Evolutionary conservation across 2,329 filamentous ascomycete genomes (phyloP), one percentile per base, ranked within the genome.

Genomic region (Ophiostoma triangulosporum): DNA sequence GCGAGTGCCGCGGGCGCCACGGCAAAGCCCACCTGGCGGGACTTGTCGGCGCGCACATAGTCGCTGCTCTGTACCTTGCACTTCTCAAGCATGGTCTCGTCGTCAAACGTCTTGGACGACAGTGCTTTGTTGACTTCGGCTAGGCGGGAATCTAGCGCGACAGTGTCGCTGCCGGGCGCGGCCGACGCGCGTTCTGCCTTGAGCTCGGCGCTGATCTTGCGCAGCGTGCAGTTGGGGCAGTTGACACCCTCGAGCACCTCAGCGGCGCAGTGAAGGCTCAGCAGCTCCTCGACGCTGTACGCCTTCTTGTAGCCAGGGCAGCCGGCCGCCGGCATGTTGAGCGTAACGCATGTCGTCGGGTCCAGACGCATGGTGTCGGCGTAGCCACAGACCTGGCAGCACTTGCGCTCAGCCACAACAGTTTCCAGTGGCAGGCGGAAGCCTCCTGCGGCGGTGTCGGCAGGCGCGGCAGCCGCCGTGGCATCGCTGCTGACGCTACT

Each of bases 301-400:
- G 2, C 3, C 6, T 1, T 2, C 43, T 29, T 9, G 78, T 90
- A 87, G 17, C 76, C 71, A 29, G 68, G 64, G 58, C 73, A 75
- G 48, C 76, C 74, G 5, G 75, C 69, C 1, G 86, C 87, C 1
- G 97, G 78, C 27, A 48, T 32, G 33, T 84, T 88, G 0, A 97
- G 78, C 0, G 91, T 96, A 46, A 97, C 71, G 63, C 89, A 96
- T 64, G 93, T 96, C 73, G 97, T 97, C 0, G 89, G 88, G 20
- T 88, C 94, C 69, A 97, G 80, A 1, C 86, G 89, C 14, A 96
- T 74, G 1, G 90, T 90, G 61, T 95, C 89, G 0, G 88, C 89
- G 68, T 86, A 85, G 7, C 88, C 88, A 64, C 93, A 98, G 46
- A 75, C 74, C 53, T 86, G 83, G 65, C 93, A 98, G 0, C 87